These are phyloP conservation scores for Batrachochytrium dendrobatidis DNA, from an alignment of 371 early-diverging fungal species.

Conservation along the genomic window DNA sequence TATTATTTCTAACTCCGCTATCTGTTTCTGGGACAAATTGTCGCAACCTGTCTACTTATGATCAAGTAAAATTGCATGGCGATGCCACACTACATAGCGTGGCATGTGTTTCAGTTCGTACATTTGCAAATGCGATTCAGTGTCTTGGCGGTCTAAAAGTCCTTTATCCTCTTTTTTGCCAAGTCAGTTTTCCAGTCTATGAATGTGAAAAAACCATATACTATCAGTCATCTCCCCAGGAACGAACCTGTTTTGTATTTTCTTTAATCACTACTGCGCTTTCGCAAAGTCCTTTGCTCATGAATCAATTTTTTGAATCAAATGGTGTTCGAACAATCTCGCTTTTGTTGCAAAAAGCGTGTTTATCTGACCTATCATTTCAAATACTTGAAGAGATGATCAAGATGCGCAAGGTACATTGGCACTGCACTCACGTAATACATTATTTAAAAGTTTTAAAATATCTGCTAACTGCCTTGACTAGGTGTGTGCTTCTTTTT, in stretches of 20 bases:
- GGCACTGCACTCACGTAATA: too few species aligned
- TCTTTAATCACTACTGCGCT: conserved; percentile 9
- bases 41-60: background rate
- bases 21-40: background rate
- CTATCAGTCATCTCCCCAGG: background rate
- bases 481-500: too few species aligned
- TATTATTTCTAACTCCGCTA: conserved; percentile 5
- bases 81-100: background rate
- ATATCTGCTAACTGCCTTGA: too few species aligned
- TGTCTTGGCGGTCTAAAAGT: conserved; percentile 28
- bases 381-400: conserved; percentile 1
- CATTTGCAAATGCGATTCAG: conserved; percentile 2
- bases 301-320: conserved; percentile 15
- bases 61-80: background rate
- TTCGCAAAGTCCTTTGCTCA: conserved; percentile 15
- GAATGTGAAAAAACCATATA: background rate
- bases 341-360: conserved; percentile 22
- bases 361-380: conserved; percentile 20
- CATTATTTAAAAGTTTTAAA: too few species aligned
- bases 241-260: background rate
- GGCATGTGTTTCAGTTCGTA: background rate
- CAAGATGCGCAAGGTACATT: conserved; percentile 7
- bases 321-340: conserved; percentile 20
- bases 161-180: conserved; percentile 27
- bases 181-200: conserved; percentile 16